phyloP scores from a whole-genome alignment of 73 alveolate genomes.

The Symbiodinium natans region DNA sequence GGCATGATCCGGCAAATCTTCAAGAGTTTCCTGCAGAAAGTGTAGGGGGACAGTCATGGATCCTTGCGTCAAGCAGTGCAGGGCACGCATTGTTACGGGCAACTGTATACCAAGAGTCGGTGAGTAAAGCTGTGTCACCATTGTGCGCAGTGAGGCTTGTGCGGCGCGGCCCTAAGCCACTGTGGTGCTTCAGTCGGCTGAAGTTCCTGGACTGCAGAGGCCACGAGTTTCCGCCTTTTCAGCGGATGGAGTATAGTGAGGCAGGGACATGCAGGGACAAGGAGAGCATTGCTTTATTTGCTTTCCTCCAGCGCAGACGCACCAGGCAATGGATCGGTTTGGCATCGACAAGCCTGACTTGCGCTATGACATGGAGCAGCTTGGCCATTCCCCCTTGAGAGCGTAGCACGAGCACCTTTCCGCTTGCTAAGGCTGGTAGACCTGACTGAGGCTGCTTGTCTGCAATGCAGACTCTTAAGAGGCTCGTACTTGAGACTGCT shows the following conservation, averaged over 20 bases:
- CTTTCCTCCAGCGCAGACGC: not conserved
- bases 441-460: not conserved
- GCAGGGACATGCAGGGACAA: not conserved
- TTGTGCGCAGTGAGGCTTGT: not conserved
- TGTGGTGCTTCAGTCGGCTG: not conserved
- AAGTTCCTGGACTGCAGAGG: not conserved
- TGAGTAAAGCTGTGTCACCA: not conserved
- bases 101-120: too few species aligned
- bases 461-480: not conserved
- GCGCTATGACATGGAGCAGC: slow-evolving; percentile 72
- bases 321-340: slow-evolving; percentile 89
- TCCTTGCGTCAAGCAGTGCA: too few species aligned
- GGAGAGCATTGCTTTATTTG: not conserved
- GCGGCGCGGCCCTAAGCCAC: not conserved
- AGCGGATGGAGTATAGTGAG: slow-evolving; percentile 92
- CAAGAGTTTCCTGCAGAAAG: slow-evolving; percentile 38
- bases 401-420: not conserved
- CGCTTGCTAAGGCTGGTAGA: not conserved
- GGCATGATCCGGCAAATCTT: slow-evolving; percentile 74
- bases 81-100: too few species aligned
- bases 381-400: not conserved
- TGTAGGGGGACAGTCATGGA: too few species aligned
- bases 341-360: slow-evolving; percentile 89
- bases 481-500: not conserved
- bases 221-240: slow-evolving; percentile 90